Evolutionary conservation across 371 early-diverging fungal species (phyloP), one percentile per base, ranked within the genome.

Genomic region (Mortierella sp.): DNA sequence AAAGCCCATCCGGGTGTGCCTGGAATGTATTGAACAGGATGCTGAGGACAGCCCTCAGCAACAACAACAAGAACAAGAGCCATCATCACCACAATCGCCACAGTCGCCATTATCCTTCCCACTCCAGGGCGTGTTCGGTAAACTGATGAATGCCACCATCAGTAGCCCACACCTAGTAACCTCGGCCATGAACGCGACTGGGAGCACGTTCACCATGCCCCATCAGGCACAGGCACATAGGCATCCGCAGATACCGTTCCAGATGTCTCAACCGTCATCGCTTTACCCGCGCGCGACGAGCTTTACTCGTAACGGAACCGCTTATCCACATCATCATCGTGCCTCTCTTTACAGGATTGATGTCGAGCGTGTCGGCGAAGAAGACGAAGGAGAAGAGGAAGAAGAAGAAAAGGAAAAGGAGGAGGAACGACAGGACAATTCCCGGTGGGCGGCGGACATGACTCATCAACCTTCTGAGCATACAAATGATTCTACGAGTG

Each of bases 11-110:
- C 56, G 76, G 1, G 76, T 64, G 6, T 76, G 76, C 15, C 61
- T 76, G 1, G 76, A 76, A n/a, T 76, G 76, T 30, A 69, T 76
- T n/a, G 76, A 76, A 5, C 64, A 76, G 5, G 56, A 76, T 30
- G 31, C 51, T 4, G 31, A 37, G 15, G 51, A 53, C 7, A 27
- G 14, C 11, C 15, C 49, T 21, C 56, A 47, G 37, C 47, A 47
- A 0, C 65, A 59, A 9, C 68, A 67, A n/a, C n/a, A n/a, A n/a
- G n/a, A n/a, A n/a, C n/a, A n/a, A n/a, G n/a, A n/a, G 60, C 3
- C 51, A 37, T 3, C 55, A 39, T 11, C 59, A 56, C 31, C 52
- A 56, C 56, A 21, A 4, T 39, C 56, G 17, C 53, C 58, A n/a
- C 41, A 34, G 11, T 50, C n/a, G n/a, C n/a, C 60, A 4, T 17